Base-by-base conservation (phyloP, 208 protist genomes). In the Wallacemonas collosoma region DNA sequence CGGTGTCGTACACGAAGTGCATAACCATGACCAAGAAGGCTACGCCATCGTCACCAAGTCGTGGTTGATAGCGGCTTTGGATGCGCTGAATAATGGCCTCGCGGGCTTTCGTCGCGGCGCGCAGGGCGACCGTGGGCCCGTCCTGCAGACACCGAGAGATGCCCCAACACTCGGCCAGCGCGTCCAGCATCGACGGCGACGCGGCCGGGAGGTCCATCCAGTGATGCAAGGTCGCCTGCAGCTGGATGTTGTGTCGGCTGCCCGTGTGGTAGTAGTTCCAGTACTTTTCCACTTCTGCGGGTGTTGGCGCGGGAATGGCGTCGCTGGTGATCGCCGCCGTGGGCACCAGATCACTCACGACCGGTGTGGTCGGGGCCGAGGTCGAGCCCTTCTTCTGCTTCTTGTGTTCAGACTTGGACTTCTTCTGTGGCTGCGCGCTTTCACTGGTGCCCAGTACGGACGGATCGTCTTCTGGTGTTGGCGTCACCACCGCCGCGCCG, bases 1-100 rank as follows among this genome's bases (percentile, higher is more conserved):
- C 89, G 9, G 85, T 71, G 74, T 96, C 92, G 78, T 94, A 93
- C 14, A 95, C 2, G 14, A 95, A 72, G 45, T 92, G 88, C 86
- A 90, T 88, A 6, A 96, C 73, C 63, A 86, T 69, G 40, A 80
- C 58, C 62, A 93, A 79, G 72, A 86, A 96, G 53, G 72, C 71
- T 15, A 76, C 88, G 39, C 73, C 63, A 12, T 50, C 35, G 43
- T 58, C 43, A 63, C 75, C 82, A 35, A 93, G 80, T 72, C 86
- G 87, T 2, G 83, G 62, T 7, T 77, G 76, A 73, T 91, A 90
- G 63, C 89, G 89, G 66, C 69, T 81, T 8, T 77, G 74, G n/a
- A 96, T 51, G 1, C 89, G 88, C 61, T 73, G 71, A n/a, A 87
- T 81, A 3, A 79, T 74, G 57, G 77, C 77, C 43, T 75, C 53